These are phyloP conservation scores for Yueomyces sp. DNA, from an alignment of 805 yeast genomes.

Conservation along the genomic window DNA sequence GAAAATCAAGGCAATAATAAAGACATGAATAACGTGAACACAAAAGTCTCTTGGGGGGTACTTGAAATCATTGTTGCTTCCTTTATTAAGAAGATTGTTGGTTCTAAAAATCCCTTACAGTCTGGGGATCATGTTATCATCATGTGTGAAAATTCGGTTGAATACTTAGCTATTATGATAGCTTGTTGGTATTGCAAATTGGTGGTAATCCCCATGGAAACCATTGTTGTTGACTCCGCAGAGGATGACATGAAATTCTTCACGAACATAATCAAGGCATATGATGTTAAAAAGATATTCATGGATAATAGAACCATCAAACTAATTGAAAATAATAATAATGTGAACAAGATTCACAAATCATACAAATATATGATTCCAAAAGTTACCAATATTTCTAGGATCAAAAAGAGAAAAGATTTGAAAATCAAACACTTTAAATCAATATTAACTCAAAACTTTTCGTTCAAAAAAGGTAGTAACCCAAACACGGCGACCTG, in stretches of 20 bases:
- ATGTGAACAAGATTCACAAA: conserved; percentile 14
- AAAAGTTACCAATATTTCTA: conserved; percentile 20
- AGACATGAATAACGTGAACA: conserved; percentile 30
- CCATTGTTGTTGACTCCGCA: conserved; percentile 50
- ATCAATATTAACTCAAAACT: conserved; percentile 8
- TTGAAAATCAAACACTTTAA: conserved; percentile 10
- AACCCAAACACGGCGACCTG: conserved; percentile 7
- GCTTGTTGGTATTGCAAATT: conserved; percentile 77
- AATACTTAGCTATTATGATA: conserved; percentile 65
- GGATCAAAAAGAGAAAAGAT: conserved; percentile 17
- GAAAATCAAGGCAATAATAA: conserved; percentile 19
- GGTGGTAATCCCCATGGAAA: conserved; percentile 53
- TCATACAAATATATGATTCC: conserved; percentile 14
- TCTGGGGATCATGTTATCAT: conserved; percentile 66
- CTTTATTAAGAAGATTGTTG: conserved; percentile 55
- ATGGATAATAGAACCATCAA: conserved; percentile 36
- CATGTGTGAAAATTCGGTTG: conserved; percentile 81
- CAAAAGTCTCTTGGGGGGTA: conserved; percentile 62
- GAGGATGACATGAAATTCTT: conserved; percentile 66
- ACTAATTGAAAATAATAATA: conserved; percentile 13
- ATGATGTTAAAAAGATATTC: conserved; percentile 55
- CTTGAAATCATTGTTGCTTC: conserved; percentile 69
- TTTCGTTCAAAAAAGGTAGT: conserved; percentile 8
- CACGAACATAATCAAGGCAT: conserved; percentile 52
- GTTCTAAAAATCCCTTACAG: conserved; percentile 43